Evolutionary conservation across 805 yeast genomes (phyloP).

Genomic region (Myxozyma monticola): DNA sequence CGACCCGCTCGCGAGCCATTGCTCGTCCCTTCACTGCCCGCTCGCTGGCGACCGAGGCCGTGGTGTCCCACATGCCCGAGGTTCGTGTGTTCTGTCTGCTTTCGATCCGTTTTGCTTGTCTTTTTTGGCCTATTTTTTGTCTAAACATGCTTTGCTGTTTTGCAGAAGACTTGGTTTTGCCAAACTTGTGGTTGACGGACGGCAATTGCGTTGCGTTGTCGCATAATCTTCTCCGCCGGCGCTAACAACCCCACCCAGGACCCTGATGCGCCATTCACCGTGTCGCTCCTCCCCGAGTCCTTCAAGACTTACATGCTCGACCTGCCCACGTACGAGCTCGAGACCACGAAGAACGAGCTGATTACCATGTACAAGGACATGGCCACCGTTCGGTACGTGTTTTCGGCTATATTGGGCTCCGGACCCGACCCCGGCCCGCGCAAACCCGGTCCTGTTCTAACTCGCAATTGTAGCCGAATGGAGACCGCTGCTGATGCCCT

Average conservation of each 20-base stretch:
- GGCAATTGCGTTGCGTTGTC: not conserved
- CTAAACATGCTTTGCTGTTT: not conserved
- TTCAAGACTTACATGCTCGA: conserved; percentile 84
- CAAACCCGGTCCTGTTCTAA: no score
- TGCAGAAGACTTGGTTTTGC: not conserved
- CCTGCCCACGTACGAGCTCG: conserved; percentile 61
- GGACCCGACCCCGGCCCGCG: no score
- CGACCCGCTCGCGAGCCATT: conserved; percentile 20
- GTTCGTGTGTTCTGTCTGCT: conserved; percentile 3
- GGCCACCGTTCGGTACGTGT: conserved; percentile 59
- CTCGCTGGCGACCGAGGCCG: conserved; percentile 25
- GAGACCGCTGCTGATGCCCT: conserved; percentile 99
- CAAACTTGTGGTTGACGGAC: not conserved
- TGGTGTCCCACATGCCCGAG: conserved; percentile 19
- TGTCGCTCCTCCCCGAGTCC: conserved; percentile 67
- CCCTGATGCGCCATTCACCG: conserved; percentile 31
- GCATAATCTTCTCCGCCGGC: no score
- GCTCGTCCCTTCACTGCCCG: conserved; percentile 20
- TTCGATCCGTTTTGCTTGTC: not conserved
- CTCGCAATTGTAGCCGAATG: conserved; percentile 84
- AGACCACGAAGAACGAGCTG: conserved; percentile 76
- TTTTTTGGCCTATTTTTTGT: not conserved
- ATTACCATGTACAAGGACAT: conserved; percentile 95
- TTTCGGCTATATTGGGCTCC: no score
- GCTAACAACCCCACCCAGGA: conserved; percentile 10